Percentiles rank a stretch among this genome's conserved stretches.
phyloP scores from a whole-genome alignment of 345 rosid genomes.

The Cardiospermum halicacabum region DNA sequence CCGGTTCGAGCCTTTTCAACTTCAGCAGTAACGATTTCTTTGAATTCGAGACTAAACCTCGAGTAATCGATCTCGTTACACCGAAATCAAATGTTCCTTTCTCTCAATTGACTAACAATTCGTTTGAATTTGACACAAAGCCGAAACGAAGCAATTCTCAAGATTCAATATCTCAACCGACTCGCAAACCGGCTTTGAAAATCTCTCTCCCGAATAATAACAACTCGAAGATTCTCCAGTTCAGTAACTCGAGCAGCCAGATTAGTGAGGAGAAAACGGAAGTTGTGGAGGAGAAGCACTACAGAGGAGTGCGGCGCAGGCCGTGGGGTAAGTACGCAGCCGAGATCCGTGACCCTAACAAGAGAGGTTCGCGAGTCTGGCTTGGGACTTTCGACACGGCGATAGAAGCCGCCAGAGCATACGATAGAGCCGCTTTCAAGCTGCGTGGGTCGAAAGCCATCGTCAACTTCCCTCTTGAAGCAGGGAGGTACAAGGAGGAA shows the following conservation, averaged over 20 bases:
- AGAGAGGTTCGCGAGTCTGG: constrained; percentile 74
- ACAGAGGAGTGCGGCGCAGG: constrained; percentile 87
- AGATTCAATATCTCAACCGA: constrained; percentile 15
- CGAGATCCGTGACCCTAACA: constrained; percentile 86
- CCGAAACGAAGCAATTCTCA: constrained; percentile 17
- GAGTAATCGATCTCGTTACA: constrained; percentile 27
- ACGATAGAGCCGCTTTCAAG: constrained; percentile 74
- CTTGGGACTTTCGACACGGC: constrained; percentile 79
- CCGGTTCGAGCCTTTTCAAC: constrained; percentile 17
- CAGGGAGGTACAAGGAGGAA: constrained; percentile 36
- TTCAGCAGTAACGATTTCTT: constrained; percentile 19
- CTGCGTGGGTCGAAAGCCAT: constrained; percentile 84
- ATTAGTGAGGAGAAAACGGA: background rate
- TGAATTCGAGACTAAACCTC: constrained; percentile 43
- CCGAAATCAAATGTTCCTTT: constrained; percentile 16
- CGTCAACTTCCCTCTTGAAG: constrained; percentile 82
- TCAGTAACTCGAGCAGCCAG: constrained; percentile 16
- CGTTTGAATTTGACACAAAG: constrained; percentile 8
- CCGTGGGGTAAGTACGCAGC: constrained; percentile 99
- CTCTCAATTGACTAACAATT: constrained; percentile 3
- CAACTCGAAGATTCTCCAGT: constrained; percentile 47
- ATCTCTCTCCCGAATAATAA: constrained; percentile 36
- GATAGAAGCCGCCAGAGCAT: constrained; percentile 79
- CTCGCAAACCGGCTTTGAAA: constrained; percentile 46
- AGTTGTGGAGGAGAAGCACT: constrained; percentile 38